These are phyloP conservation scores for Collybiopsis confluens DNA, from an alignment of 768 basidiomycete species.

Conservation along the genomic window DNA sequence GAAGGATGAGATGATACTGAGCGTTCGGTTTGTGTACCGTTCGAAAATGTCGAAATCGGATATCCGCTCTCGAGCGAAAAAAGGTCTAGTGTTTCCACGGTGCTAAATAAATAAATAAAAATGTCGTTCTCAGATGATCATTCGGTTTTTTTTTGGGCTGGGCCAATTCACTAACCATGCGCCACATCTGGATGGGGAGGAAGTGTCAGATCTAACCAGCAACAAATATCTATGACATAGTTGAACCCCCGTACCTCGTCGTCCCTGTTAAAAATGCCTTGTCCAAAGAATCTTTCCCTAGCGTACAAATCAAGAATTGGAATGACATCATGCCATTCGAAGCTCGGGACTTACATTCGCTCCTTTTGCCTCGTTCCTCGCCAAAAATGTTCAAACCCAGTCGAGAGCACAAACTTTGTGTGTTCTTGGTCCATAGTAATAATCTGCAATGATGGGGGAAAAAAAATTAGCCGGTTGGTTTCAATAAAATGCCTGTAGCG, in stretches of 20 bases:
- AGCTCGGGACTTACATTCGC: constrained; percentile 43
- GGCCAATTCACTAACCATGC: constrained; percentile 40
- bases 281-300: constrained; percentile 63
- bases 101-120: constrained; percentile 39
- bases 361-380: constrained; percentile 62
- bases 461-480: not conserved
- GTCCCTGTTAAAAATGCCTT: constrained; percentile 76
- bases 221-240: not conserved
- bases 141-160: not conserved
- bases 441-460: constrained; percentile 40
- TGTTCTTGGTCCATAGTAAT: constrained; percentile 75
- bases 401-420: constrained; percentile 57
- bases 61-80: constrained; percentile 70
- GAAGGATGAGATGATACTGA: constrained; percentile 44
- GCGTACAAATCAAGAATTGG: not conserved
- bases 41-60: constrained; percentile 70
- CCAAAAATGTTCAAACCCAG: constrained; percentile 67
- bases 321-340: not conserved
- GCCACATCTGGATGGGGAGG: constrained; percentile 47
- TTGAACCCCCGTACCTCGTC: constrained; percentile 43
- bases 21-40: constrained; percentile 40
- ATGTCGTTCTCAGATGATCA: not conserved
- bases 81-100: constrained; percentile 63
- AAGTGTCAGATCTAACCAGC: constrained; percentile 2
- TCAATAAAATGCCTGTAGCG: not conserved